Conservation (phyloP, 768 basidiomycete species). For the Mycena albidolilacea region DNA sequence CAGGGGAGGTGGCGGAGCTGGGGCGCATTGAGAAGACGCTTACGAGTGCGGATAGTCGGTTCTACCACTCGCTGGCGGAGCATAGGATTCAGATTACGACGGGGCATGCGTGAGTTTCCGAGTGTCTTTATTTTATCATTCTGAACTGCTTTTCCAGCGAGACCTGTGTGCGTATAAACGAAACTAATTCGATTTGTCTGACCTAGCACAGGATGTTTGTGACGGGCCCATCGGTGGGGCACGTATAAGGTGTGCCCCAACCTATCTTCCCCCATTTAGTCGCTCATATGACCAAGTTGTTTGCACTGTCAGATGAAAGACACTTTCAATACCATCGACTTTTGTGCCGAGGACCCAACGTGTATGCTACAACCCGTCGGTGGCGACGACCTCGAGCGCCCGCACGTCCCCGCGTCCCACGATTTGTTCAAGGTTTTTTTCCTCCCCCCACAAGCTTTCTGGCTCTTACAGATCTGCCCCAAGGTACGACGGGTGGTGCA, state of each 20-base stretch:
- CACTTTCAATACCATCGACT: constrained; percentile 29
- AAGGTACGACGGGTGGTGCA: constrained; percentile 13
- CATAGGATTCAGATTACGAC: constrained; percentile 34
- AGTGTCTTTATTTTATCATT: background rate
- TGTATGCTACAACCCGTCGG: constrained; percentile 12
- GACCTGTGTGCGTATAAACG: background rate
- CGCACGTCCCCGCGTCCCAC: constrained; percentile 26
- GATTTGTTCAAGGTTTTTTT: constrained; percentile 26
- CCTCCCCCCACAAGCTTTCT: too few relatives aligned
- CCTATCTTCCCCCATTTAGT: too few relatives aligned
- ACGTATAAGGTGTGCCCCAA: background rate
- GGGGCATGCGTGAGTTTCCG: constrained; percentile 41
- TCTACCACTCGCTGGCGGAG: constrained; percentile 39
- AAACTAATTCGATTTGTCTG: background rate
- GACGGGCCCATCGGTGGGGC: constrained; percentile 5
- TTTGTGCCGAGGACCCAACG: background rate
- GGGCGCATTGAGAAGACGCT: constrained; percentile 35
- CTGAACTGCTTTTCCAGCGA: background rate
- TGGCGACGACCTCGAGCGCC: constrained; percentile 16
- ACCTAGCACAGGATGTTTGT: background rate
- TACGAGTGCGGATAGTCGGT: constrained; percentile 35
- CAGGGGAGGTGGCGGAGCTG: constrained; percentile 38
- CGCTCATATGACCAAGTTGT: background rate
- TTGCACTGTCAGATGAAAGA: constrained; percentile 10
- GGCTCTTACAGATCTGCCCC: too few relatives aligned